These are phyloP conservation scores for Reticulascus tulasneorum DNA, from an alignment of 2,329 filamentous ascomycete genomes.

Conservation along the genomic window DNA sequence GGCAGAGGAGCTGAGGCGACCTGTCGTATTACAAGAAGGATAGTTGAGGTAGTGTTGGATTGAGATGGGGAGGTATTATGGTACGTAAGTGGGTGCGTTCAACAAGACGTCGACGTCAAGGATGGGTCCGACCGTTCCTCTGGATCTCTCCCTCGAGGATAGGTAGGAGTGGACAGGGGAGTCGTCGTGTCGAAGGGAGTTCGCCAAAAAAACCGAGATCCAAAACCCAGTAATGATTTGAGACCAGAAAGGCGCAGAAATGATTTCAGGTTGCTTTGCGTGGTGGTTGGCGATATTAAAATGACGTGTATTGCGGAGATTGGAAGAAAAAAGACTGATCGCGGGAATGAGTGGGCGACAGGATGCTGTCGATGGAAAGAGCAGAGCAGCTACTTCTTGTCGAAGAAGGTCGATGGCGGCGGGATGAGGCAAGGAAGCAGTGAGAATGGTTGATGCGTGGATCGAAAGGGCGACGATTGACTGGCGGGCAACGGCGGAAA, in stretches of 20 bases:
- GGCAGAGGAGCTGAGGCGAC: conserved; percentile 11
- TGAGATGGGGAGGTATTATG: conserved; percentile 16
- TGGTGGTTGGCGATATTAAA: conserved; percentile 7
- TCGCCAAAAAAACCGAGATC: conserved; percentile 22
- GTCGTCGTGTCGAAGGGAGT: conserved; percentile 26
- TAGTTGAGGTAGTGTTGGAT: conserved; percentile 5
- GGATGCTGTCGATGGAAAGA: conserved; percentile 4
- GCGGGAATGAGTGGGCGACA: conserved; percentile 9
- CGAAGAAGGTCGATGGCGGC: too few relatives aligned
- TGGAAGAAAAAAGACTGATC: conserved; percentile 11
- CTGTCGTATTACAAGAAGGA: conserved; percentile 17
- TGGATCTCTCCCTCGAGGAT: conserved; percentile 7
- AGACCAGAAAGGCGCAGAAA: conserved; percentile 5
- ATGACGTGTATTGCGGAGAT: conserved; percentile 10
- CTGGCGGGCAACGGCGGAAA: too few relatives aligned
- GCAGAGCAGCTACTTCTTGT: too few relatives aligned
- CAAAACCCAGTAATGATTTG: conserved; percentile 20
- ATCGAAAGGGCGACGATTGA: too few relatives aligned
- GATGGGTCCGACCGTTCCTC: conserved; percentile 8
- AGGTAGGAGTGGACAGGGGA: conserved; percentile 1
- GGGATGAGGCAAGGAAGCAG: too few relatives aligned
- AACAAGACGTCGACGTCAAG: conserved; percentile 1
- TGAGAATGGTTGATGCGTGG: too few relatives aligned
- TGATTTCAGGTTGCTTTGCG: conserved; percentile 3
- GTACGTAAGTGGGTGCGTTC: conserved; percentile 4